These are phyloP conservation scores for Narthecium ossifragum DNA, from an alignment of 106 monocot species.

Conservation along the genomic window DNA sequence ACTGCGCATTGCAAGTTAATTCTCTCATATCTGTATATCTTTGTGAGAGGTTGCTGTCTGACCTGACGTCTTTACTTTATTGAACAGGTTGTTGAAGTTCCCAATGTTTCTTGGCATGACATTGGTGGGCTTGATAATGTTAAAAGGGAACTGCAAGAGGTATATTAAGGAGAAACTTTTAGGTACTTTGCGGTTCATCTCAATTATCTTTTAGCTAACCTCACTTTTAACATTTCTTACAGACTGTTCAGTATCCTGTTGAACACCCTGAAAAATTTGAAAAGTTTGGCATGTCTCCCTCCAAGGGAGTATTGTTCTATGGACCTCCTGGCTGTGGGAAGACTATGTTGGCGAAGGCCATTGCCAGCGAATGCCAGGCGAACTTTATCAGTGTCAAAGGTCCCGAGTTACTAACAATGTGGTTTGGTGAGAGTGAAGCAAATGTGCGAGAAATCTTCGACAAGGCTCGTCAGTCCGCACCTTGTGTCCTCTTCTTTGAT, in stretches of 20 bases:
- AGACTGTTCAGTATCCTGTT: conserved; percentile 97
- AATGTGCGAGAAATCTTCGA: conserved; percentile 11
- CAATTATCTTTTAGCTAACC: not conserved
- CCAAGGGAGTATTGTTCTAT: conserved; percentile 10
- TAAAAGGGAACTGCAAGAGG: conserved; percentile 96
- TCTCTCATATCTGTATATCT: too few relatives aligned
- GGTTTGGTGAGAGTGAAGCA: conserved; percentile 8
- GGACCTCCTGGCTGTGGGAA: conserved; percentile 12
- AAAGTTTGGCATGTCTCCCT: conserved; percentile 92
- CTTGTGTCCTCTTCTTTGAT: conserved; percentile 19
- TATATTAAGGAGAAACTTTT: not conserved
- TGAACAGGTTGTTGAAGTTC: conserved; percentile 90
- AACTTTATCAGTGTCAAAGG: conserved; percentile 8
- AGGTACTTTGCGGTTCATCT: not conserved
- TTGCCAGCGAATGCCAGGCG: conserved; percentile 5
- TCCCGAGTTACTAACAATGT: conserved; percentile 15
- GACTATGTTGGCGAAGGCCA: conserved; percentile 10
- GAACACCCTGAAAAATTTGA: conserved; percentile 97
- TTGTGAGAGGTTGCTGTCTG: too few relatives aligned
- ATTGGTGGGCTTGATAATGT: conserved; percentile 93
- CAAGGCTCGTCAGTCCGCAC: conserved; percentile 5
- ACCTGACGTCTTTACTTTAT: not conserved
- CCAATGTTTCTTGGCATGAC: conserved; percentile 88
- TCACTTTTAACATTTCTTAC: conserved; percentile 3
- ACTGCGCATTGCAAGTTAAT: too few relatives aligned